phyloP scores from a whole-genome alignment of 139 green algal species.

The Coccomyxa sp. region DNA sequence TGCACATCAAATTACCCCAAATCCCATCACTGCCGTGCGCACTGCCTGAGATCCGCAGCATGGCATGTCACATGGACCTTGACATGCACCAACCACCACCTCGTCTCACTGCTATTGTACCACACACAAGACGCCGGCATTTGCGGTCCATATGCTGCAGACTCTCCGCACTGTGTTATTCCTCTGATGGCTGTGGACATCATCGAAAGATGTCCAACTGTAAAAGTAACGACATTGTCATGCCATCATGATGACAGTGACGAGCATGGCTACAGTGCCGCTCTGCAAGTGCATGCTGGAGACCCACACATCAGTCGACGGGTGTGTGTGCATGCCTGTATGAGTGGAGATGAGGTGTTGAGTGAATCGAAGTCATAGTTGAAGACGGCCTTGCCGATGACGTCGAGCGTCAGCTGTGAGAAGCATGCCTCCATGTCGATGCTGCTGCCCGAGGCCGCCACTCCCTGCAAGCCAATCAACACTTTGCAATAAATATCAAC shows the following conservation, averaged over 20 bases:
- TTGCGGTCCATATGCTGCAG: too few relatives aligned
- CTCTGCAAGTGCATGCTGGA: too few relatives aligned
- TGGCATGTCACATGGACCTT: background rate
- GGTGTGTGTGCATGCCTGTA: slow-evolving; percentile 47
- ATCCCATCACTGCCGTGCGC: background rate
- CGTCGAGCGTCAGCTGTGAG: slow-evolving; percentile 94
- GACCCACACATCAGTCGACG: too few relatives aligned
- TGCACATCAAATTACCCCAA: too few relatives aligned
- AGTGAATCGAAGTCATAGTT: slow-evolving; percentile 98
- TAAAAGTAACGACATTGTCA: background rate
- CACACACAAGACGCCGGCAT: too few relatives aligned
- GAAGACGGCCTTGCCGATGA: slow-evolving; percentile 97
- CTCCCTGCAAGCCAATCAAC: background rate
- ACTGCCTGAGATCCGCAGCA: background rate
- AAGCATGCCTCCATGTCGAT: slow-evolving; percentile 97
- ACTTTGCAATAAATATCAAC: background rate
- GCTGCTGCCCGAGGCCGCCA: slow-evolving; percentile 16
- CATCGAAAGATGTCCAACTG: background rate
- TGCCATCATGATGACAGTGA: too few relatives aligned
- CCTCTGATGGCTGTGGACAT: too few relatives aligned
- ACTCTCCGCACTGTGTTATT: too few relatives aligned
- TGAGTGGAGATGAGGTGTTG: slow-evolving; percentile 71
- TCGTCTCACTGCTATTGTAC: too few relatives aligned
- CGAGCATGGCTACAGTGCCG: too few relatives aligned
- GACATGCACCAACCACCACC: background rate